Conservation (phyloP, 2,329 filamentous ascomycete species). For the Monosporascus sp. region DNA sequence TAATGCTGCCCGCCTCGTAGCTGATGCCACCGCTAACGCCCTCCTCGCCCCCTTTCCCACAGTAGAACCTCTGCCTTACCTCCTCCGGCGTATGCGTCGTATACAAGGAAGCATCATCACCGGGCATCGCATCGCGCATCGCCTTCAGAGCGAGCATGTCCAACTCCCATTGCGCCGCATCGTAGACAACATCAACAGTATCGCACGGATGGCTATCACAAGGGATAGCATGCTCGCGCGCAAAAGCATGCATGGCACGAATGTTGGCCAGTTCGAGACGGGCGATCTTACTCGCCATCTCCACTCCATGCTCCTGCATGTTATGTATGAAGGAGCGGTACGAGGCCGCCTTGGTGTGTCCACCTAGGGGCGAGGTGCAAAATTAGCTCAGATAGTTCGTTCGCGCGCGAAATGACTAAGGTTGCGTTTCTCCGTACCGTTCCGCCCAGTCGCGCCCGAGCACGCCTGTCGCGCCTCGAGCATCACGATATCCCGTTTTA, state of each 20-base stretch:
- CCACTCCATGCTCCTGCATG: conserved; percentile 35
- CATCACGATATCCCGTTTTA: conserved; percentile 45
- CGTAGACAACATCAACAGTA: conserved; percentile 55
- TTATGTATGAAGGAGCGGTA: conserved; percentile 47
- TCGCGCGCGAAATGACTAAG: not conserved
- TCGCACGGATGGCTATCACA: conserved; percentile 45
- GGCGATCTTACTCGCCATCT: conserved; percentile 44
- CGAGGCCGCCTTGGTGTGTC: conserved; percentile 38
- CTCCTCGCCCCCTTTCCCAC: conserved; percentile 22
- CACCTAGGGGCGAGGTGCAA: conserved; percentile 19
- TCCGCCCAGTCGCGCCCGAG: conserved; percentile 60
- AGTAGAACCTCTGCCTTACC: conserved; percentile 34
- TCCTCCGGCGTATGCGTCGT: conserved; percentile 36
- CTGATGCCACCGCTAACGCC: conserved; percentile 40
- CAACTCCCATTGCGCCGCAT: conserved; percentile 33
- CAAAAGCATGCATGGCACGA: conserved; percentile 48
- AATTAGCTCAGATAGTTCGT: not conserved
- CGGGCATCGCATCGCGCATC: conserved; percentile 39
- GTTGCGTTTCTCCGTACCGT: conserved; percentile 28
- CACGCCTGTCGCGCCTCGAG: conserved; percentile 61
- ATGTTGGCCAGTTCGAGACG: conserved; percentile 49
- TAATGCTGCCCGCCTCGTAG: conserved; percentile 39
- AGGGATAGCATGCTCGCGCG: conserved; percentile 37
- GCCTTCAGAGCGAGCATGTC: conserved; percentile 34
- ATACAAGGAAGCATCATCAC: conserved; percentile 38